A percentile compares a stretch with the other conserved stretches of the same genome.
phyloP scores from a whole-genome alignment of 805 yeast genomes.

The Hanseniaspora clermontiae region DNA sequence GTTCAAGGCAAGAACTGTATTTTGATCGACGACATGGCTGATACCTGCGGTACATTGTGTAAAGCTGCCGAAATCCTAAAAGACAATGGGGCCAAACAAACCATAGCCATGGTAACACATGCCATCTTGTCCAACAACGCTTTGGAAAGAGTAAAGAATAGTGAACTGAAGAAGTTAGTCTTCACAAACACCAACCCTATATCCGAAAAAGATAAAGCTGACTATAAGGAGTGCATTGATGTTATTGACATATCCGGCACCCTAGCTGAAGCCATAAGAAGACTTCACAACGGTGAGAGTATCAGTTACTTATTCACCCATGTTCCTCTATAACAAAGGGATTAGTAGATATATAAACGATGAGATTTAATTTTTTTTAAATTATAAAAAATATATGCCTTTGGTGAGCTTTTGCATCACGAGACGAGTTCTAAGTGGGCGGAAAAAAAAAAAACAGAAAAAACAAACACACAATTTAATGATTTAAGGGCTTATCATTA shows the following conservation, averaged over 20 bases:
- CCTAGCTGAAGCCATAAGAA: slow-evolving; percentile 69
- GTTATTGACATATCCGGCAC: slow-evolving; percentile 61
- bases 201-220: slow-evolving; percentile 43
- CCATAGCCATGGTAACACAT: slow-evolving; percentile 72
- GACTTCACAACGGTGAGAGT: slow-evolving; percentile 80
- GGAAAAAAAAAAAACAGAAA: background rate
- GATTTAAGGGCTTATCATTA: too few species aligned
- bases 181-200: slow-evolving; percentile 76
- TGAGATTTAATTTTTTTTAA: too few species aligned
- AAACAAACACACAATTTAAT: background rate
- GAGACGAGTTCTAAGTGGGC: too few species aligned
- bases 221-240: slow-evolving; percentile 47
- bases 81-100: slow-evolving; percentile 55
- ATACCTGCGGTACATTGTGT: slow-evolving; percentile 75
- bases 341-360: background rate
- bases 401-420: too few species aligned
- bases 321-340: slow-evolving; percentile 32
- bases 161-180: slow-evolving; percentile 54
- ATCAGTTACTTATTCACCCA: slow-evolving; percentile 65
- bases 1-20: slow-evolving; percentile 63
- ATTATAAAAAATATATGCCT: too few species aligned
- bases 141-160: slow-evolving; percentile 53
- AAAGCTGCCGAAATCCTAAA: slow-evolving; percentile 64
- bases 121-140: slow-evolving; percentile 71
- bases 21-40: slow-evolving; percentile 81